phyloP scores from a whole-genome alignment of 2,329 filamentous ascomycete genomes.

The Ceratocystis harringtonii region DNA sequence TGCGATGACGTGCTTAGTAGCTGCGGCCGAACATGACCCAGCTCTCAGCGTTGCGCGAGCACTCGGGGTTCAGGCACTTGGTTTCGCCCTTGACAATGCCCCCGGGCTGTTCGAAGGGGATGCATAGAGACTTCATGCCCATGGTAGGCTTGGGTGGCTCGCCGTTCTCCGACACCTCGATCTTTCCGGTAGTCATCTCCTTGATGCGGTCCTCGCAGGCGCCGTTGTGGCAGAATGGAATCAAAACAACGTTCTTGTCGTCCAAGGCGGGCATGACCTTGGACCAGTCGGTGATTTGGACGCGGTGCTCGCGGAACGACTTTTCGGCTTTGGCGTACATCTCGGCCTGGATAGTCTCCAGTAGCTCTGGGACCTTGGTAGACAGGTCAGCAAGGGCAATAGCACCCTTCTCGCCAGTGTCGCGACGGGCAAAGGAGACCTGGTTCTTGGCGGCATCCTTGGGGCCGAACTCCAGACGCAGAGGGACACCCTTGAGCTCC shows the following conservation, averaged over 20 bases:
- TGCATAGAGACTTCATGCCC: conserved; percentile 60
- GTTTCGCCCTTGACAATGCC: conserved; percentile 66
- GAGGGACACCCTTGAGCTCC: conserved; percentile 90
- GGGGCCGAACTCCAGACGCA: conserved; percentile 89
- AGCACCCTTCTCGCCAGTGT: conserved; percentile 69
- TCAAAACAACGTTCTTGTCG: conserved; percentile 79
- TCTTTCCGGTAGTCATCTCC: conserved; percentile 69
- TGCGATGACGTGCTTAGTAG: conserved; percentile 30
- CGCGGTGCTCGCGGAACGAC: conserved; percentile 64
- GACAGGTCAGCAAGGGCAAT: conserved; percentile 61
- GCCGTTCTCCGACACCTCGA: conserved; percentile 39
- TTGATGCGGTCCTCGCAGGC: conserved; percentile 93
- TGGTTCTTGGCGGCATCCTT: conserved; percentile 80
- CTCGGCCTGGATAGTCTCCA: conserved; percentile 80
- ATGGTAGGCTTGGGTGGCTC: conserved; percentile 43
- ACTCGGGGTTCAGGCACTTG: conserved; percentile 85
- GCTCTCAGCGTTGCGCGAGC: conserved; percentile 56
- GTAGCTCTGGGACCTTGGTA: conserved; percentile 59
- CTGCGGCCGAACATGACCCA: conserved; percentile 88
- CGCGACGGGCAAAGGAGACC: conserved; percentile 73
- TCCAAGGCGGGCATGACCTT: conserved; percentile 85
- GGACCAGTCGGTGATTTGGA: conserved; percentile 73
- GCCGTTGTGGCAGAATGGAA: conserved; percentile 69
- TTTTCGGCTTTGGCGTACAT: conserved; percentile 63
- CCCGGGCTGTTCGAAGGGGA: conserved; percentile 67